These are phyloP conservation scores for Mycena maculata DNA, from an alignment of 768 basidiomycete genomes.

Conservation along the genomic window DNA sequence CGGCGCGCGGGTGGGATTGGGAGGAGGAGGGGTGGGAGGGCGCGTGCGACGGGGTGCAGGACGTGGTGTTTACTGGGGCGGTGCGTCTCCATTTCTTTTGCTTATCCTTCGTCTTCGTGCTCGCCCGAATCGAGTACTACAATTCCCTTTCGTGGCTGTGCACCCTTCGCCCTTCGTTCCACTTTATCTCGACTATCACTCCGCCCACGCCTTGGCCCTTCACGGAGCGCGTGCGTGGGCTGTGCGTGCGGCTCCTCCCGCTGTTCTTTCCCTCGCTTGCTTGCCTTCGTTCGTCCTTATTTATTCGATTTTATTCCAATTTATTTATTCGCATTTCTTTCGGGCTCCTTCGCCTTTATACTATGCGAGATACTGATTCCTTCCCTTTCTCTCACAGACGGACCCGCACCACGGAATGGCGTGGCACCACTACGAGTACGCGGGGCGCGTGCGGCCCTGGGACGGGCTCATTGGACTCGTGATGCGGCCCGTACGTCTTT, in stretches of 20 bases:
- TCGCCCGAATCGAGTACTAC: neutral
- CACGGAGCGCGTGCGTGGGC: no score
- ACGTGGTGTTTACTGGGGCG: constrained; percentile 62
- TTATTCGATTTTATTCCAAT: no score
- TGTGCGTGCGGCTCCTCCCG: no score
- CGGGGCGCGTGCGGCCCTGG: constrained; percentile 52
- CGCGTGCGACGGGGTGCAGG: constrained; percentile 56
- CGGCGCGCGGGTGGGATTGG: constrained; percentile 7
- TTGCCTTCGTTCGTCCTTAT: no score
- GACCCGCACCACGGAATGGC: constrained; percentile 50
- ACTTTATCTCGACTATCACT: no score
- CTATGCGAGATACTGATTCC: no score
- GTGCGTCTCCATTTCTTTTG: constrained; percentile 38
- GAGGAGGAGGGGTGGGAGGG: constrained; percentile 25
- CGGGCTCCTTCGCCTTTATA: no score
- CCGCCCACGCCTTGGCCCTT: no score
- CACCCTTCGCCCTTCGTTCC: no score
- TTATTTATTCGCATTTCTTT: no score
- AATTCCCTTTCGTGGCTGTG: no score
- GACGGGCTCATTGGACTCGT: constrained; percentile 53
- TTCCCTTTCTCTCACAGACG: constrained; percentile 45
- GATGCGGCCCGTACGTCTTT: constrained; percentile 42
- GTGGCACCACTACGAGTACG: constrained; percentile 52
- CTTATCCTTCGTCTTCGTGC: neutral
- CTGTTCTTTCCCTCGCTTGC: no score